phyloP scores from a whole-genome alignment of 1,284 basidiomycete species.

The Caloboletus firmus region DNA sequence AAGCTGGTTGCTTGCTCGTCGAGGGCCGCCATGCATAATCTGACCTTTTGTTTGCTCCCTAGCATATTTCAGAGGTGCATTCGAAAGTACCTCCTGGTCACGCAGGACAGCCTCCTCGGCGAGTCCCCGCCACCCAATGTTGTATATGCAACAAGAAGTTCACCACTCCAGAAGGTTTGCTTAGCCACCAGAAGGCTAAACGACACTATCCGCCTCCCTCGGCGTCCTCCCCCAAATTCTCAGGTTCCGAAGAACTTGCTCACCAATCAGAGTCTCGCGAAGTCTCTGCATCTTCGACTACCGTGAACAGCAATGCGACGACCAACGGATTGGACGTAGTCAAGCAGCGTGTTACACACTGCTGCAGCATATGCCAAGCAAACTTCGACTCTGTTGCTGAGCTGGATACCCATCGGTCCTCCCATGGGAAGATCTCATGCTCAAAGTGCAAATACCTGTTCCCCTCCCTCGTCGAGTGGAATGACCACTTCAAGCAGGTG shows the following conservation, averaged over 20 bases:
- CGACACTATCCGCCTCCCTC: conserved; percentile 19
- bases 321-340: not conserved
- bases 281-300: not conserved
- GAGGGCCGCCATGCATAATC: not conserved
- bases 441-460: conserved; percentile 26
- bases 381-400: conserved; percentile 20
- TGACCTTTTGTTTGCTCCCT: conserved; percentile 9
- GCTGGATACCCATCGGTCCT: conserved; percentile 26
- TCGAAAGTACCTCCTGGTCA: conserved; percentile 3
- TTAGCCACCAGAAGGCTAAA: conserved; percentile 27
- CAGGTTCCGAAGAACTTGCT: conserved; percentile 3
- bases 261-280: conserved; percentile 4
- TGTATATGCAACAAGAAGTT: conserved; percentile 31
- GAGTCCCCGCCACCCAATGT: conserved; percentile 17
- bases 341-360: conserved; percentile 9
- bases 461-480: conserved; percentile 31
- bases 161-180: conserved; percentile 17
- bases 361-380: conserved; percentile 23
- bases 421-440: conserved; percentile 27
- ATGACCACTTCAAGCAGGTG: conserved; percentile 25
- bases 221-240: conserved; percentile 4
- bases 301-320: not conserved
- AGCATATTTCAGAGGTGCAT: conserved; percentile 30
- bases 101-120: not conserved
- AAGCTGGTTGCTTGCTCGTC: not conserved